phyloP scores from a whole-genome alignment of 2,329 filamentous ascomycete genomes.

The Aspergillus candidus region DNA sequence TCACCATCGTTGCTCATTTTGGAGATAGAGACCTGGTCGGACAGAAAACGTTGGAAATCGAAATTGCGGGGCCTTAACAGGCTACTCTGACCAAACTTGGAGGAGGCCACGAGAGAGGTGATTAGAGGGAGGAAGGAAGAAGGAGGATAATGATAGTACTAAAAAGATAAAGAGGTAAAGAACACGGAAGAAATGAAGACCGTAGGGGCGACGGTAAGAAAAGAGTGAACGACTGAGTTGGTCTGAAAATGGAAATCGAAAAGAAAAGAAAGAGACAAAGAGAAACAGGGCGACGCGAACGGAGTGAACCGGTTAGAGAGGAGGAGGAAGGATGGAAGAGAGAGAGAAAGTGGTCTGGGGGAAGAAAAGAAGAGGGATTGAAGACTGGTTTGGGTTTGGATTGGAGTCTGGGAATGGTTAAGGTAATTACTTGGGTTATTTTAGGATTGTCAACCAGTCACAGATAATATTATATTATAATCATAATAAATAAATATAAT shows the following conservation, averaged over 20 bases:
- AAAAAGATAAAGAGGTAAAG: constrained; percentile 14
- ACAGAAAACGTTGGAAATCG: constrained; percentile 43
- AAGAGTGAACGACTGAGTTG: constrained; percentile 24
- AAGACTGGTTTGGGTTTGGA: constrained; percentile 15
- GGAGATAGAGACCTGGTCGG: constrained; percentile 33
- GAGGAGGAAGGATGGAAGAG: constrained; percentile 1
- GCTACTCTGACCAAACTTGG: constrained; percentile 39
- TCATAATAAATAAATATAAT: too few species aligned
- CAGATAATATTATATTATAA: not conserved
- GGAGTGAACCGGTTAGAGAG: too few species aligned
- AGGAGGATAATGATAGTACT: constrained; percentile 10
- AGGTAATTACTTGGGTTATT: constrained; percentile 1
- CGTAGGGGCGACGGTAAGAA: constrained; percentile 1
- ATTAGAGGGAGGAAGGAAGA: constrained; percentile 13
- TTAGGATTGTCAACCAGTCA: constrained; percentile 1
- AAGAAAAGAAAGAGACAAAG: constrained; percentile 1
- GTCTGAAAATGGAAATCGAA: constrained; percentile 4
- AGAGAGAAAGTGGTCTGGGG: constrained; percentile 11
- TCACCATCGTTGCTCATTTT: constrained; percentile 63
- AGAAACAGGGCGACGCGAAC: constrained; percentile 1
- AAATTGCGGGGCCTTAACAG: constrained; percentile 43
- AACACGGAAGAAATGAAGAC: constrained; percentile 13
- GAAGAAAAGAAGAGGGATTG: constrained; percentile 13
- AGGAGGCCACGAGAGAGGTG: constrained; percentile 37
- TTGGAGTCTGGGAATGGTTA: constrained; percentile 8